phyloP scores from a whole-genome alignment of 2,329 filamentous ascomycete genomes.

The Neofusicoccum parvum region DNA sequence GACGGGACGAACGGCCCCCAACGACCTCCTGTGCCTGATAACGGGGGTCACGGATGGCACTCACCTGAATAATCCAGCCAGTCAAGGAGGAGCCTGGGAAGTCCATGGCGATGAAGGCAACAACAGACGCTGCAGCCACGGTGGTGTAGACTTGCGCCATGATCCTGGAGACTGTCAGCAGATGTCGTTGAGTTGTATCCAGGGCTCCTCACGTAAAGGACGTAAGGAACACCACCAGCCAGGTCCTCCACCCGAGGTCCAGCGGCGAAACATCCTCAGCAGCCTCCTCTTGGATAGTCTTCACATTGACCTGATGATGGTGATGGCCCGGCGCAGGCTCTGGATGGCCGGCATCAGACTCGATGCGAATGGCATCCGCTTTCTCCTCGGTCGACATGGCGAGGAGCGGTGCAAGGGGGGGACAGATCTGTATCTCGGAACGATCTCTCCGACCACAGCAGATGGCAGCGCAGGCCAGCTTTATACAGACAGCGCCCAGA shows the following conservation, averaged over 20 bases:
- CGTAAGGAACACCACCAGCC: constrained; percentile 53
- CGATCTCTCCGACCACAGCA: not conserved
- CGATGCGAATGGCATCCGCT: not conserved
- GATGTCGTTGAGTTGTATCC: no score
- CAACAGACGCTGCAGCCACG: constrained; percentile 57
- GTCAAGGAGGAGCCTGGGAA: constrained; percentile 53
- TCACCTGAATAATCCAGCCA: constrained; percentile 59
- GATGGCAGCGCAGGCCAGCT: not conserved
- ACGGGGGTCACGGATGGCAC: not conserved
- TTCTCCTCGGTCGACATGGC: constrained; percentile 15
- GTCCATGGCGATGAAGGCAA: constrained; percentile 59
- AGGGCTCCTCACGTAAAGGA: constrained; percentile 46
- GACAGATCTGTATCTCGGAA: not conserved
- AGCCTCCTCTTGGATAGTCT: constrained; percentile 34
- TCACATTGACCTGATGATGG: constrained; percentile 25
- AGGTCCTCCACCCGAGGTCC: constrained; percentile 58
- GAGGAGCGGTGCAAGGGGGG: not conserved
- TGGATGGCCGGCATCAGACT: not conserved
- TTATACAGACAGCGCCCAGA: not conserved
- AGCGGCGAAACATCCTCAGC: constrained; percentile 43
- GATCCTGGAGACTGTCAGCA: constrained; percentile 37
- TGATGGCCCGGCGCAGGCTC: not conserved
- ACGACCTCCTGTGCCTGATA: no score
- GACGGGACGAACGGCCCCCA: no score
- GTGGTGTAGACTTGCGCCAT: constrained; percentile 60